Conservation (phyloP, 345 rosid genomes). For the Pseudoturritis turrita region DNA sequence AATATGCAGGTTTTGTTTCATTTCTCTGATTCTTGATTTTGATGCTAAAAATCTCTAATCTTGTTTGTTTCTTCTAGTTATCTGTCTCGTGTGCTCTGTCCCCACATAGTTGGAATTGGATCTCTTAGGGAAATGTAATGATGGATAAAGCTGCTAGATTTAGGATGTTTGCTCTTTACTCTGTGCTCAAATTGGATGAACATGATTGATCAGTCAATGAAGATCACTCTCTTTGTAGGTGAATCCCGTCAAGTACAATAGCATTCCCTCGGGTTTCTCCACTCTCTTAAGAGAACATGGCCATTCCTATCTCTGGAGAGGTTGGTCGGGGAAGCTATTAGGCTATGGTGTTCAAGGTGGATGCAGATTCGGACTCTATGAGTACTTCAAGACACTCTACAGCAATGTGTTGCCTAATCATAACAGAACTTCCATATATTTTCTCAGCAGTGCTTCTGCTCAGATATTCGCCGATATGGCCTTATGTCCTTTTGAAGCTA, state of each 20-base stretch:
- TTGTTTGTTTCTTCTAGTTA: not conserved
- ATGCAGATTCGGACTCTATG: conserved; percentile 54
- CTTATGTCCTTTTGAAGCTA: conserved; percentile 65
- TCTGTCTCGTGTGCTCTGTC: not conserved
- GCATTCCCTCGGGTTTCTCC: conserved; percentile 43
- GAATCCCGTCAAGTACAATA: conserved; percentile 47
- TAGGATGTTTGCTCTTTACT: not conserved
- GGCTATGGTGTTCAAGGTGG: conserved; percentile 70
- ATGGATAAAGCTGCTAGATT: not conserved
- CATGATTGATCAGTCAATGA: not conserved
- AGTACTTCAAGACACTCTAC: conserved; percentile 54
- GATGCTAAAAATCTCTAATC: not conserved
- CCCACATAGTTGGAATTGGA: not conserved
- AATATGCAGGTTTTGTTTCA: conserved; percentile 53
- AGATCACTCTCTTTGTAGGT: conserved; percentile 35
- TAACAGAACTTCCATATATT: conserved; percentile 47
- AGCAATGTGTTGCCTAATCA: conserved; percentile 38
- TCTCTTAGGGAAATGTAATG: not conserved
- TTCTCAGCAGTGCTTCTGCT: conserved; percentile 64
- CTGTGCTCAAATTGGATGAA: not conserved
- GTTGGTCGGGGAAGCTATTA: conserved; percentile 56
- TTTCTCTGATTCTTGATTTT: conserved; percentile 6
- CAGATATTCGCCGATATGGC: conserved; percentile 53
- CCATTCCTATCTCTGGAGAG: conserved; percentile 51
- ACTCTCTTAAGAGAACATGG: conserved; percentile 54